Evolutionary conservation across 164 flowering plant species (phyloP).

Genomic region (Stephania japonica): DNA sequence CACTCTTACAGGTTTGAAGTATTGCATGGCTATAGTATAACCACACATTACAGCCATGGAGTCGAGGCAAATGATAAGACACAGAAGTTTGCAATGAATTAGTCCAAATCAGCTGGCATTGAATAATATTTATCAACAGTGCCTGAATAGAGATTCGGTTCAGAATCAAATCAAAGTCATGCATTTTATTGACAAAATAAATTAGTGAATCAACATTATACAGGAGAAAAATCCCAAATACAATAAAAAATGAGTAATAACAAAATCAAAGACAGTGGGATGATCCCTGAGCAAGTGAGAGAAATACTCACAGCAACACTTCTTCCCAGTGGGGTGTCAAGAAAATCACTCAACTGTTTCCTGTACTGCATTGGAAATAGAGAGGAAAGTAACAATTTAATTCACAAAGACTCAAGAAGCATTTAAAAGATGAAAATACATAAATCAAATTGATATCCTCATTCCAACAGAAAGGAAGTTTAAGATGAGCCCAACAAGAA

Average conservation of each 20-base stretch:
- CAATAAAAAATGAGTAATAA: not conserved
- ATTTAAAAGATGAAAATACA: not conserved
- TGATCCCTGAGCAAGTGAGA: not conserved
- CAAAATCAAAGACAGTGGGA: not conserved
- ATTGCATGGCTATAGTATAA: not conserved
- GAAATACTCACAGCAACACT: constrained; percentile 56
- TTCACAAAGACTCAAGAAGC: not conserved
- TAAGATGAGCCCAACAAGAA: not conserved
- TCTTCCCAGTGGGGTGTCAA: constrained; percentile 72
- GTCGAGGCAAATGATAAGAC: not conserved
- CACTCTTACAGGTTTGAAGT: not conserved
- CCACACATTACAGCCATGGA: not conserved
- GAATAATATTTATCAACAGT: not conserved
- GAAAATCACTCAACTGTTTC: constrained; percentile 59
- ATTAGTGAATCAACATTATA: not conserved
- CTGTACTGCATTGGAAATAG: constrained; percentile 65
- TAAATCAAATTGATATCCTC: not conserved
- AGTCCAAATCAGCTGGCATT: not conserved
- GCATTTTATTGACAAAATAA: not conserved
- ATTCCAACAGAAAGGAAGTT: not conserved
- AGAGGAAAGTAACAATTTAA: not conserved
- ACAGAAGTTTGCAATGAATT: not conserved
- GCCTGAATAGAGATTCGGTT: not conserved
- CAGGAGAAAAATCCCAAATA: not conserved
- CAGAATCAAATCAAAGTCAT: not conserved